Evolutionary conservation across 176 grass and related monocot genomes (phyloP).

Genomic region (Avena eriantha): DNA sequence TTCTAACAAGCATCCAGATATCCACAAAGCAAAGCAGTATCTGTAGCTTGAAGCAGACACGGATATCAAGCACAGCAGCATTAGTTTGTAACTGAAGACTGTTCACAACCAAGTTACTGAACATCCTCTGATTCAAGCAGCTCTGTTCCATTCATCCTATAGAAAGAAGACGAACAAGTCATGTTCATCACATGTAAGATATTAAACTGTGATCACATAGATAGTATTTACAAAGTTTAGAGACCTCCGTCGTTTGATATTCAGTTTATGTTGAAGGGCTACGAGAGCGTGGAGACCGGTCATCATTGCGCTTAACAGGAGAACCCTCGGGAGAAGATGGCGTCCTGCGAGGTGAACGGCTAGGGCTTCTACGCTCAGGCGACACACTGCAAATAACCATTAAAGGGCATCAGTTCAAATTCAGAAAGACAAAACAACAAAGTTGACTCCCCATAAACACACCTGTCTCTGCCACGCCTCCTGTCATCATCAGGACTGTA

Average conservation of each 20-base stretch:
- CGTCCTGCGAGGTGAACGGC: conserved; percentile 51
- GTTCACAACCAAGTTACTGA: conserved; percentile 14
- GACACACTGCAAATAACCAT: conserved; percentile 53
- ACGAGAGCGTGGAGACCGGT: conserved; percentile 37
- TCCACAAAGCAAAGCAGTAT: conserved; percentile 42
- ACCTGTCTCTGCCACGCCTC: conserved; percentile 65
- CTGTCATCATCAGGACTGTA: conserved; percentile 61
- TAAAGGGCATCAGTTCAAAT: neutral
- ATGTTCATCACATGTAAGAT: neutral
- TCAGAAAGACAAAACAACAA: neutral
- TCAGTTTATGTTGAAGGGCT: conserved; percentile 55
- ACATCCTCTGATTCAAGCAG: conserved; percentile 10
- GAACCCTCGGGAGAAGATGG: conserved; percentile 52
- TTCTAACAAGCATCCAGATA: conserved; percentile 45
- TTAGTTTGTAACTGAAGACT: conserved; percentile 11
- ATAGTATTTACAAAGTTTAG: neutral
- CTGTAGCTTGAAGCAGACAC: conserved; percentile 41
- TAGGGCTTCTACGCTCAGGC: conserved; percentile 61
- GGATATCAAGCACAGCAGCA: conserved; percentile 1
- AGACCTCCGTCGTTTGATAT: conserved; percentile 39
- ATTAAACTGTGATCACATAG: neutral
- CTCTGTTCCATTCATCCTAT: conserved; percentile 31
- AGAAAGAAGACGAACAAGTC: conserved; percentile 11
- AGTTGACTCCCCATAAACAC: conserved; percentile 2
- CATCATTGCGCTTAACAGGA: conserved; percentile 40